Evolutionary conservation across 768 basidiomycete species (phyloP), one percentile per base, ranked within the genome.

Genomic region (Albatrellus ellisii): DNA sequence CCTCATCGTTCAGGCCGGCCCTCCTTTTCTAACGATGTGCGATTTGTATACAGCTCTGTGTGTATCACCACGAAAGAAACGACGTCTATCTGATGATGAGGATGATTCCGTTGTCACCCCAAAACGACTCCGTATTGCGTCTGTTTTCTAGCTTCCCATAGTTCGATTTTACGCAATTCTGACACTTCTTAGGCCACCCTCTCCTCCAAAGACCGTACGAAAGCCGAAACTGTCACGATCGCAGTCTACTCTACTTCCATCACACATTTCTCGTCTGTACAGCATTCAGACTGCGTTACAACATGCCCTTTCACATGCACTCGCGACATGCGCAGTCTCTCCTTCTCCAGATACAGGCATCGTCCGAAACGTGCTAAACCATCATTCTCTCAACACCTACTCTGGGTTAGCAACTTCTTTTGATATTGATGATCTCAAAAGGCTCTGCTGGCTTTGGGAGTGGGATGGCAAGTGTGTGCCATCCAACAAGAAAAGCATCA

Each of bases 381-480:
- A 87, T 52, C 55, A 81, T 37, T 80, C 86, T 27, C 58, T 86
- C 36, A 66, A 66, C 38, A 77, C 77, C 21, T 85, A 85, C 56
- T 54, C 73, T 26, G 84, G 82, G 7, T 62, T 88, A 32, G 62
- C 71, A 1, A 69, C 75, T 3, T 70, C 73, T 42, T 77, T 85
- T 49, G 69, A 71, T 25, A 48, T 75, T n/a, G 72, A 78, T 37
- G 86, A 87, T 52, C 64, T 89, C 35, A 73, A 66, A 43, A 69
- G 80, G 45, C 68, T 90, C 15, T 88, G 86, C 60, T 89, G 87
- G 86, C 46, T 89, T 12, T 88, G 87, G 84, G 87, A 89, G 56
- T 90, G 87, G 87, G 77, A 86, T 53, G 69, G 71, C 5, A n/a
- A n/a, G n/a, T n/a, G n/a, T n/a, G n/a, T n/a, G n/a, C n/a, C n/a